Percentiles rank a stretch among this genome's conserved stretches.
phyloP scores from a whole-genome alignment of 306 rosid species.

The Prunus campanulata region DNA sequence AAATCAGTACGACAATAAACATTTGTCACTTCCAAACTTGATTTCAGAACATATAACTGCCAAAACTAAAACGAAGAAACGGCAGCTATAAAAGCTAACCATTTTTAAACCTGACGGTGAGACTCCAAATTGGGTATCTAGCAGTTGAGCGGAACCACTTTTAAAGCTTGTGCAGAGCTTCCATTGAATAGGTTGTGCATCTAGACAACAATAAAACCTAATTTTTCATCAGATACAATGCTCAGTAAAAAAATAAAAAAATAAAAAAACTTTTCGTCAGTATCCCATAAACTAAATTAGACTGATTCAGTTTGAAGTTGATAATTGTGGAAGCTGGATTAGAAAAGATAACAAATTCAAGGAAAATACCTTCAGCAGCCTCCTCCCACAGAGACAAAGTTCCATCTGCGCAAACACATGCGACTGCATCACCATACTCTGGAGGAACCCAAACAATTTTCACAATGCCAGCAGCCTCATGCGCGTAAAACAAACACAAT shows the following conservation, averaged over 20 bases:
- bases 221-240: background rate
- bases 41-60: background rate
- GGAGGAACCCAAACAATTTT: constrained; percentile 87
- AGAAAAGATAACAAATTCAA: background rate
- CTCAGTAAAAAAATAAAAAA: background rate
- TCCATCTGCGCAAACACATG: constrained; percentile 69
- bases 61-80: constrained; percentile 1
- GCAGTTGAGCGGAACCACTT: constrained; percentile 52
- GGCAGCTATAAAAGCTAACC: constrained; percentile 45
- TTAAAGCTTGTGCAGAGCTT: constrained; percentile 68
- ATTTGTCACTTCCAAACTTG: background rate
- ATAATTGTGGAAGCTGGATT: background rate
- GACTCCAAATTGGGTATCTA: constrained; percentile 78
- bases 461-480: constrained; percentile 43
- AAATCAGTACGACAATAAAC: background rate
- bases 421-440: constrained; percentile 79
- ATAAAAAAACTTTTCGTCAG: background rate
- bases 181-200: constrained; percentile 74
- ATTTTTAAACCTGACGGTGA: constrained; percentile 60
- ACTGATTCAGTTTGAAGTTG: background rate
- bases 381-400: constrained; percentile 73
- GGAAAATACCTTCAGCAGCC: constrained; percentile 59
- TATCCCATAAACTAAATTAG: too few relatives aligned
- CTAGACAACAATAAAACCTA: constrained; percentile 31
- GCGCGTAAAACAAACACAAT: constrained; percentile 36